Percentiles rank a stretch among this genome's conserved stretches.
Evolutionary conservation across 371 early-diverging fungal species (phyloP).

Genomic region (Mucor velutinosus): DNA sequence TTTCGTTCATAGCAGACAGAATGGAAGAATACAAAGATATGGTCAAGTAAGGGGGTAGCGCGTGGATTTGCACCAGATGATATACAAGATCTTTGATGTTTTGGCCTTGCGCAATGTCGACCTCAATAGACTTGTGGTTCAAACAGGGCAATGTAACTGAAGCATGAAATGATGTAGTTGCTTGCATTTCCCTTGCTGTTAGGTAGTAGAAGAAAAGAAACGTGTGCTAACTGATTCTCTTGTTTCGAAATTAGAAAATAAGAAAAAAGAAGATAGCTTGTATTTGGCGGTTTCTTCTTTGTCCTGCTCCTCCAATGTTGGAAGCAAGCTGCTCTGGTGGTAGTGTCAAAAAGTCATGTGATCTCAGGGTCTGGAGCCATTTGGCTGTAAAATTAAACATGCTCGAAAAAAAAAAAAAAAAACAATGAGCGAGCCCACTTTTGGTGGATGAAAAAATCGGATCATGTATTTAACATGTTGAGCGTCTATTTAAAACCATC

Average conservation of each 20-base stretch:
- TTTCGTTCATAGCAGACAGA: conserved; percentile 30
- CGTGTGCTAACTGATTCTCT: background rate
- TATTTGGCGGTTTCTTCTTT: background rate
- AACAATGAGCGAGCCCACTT: no score
- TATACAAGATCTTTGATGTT: conserved; percentile 46
- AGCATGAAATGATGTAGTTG: conserved; percentile 9
- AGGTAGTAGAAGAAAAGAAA: background rate
- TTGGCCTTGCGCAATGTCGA: conserved; percentile 41
- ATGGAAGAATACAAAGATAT: conserved; percentile 47
- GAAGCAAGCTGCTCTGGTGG: background rate
- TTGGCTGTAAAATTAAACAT: no score
- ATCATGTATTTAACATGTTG: no score
- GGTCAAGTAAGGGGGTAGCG: conserved; percentile 49
- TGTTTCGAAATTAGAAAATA: background rate
- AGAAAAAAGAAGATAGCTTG: background rate
- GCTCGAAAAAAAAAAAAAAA: no score
- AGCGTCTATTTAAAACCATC: no score
- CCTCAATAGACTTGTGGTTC: conserved; percentile 4
- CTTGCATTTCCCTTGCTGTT: conserved; percentile 2
- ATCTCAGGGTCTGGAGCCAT: background rate
- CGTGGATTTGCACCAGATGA: conserved; percentile 38
- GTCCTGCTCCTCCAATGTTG: background rate
- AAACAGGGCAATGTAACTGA: conserved; percentile 3
- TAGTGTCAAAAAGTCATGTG: background rate
- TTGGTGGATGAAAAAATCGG: no score